These are phyloP conservation scores for Colletotrichum viniferum DNA, from an alignment of 2,329 filamentous ascomycete genomes.

Conservation along the genomic window DNA sequence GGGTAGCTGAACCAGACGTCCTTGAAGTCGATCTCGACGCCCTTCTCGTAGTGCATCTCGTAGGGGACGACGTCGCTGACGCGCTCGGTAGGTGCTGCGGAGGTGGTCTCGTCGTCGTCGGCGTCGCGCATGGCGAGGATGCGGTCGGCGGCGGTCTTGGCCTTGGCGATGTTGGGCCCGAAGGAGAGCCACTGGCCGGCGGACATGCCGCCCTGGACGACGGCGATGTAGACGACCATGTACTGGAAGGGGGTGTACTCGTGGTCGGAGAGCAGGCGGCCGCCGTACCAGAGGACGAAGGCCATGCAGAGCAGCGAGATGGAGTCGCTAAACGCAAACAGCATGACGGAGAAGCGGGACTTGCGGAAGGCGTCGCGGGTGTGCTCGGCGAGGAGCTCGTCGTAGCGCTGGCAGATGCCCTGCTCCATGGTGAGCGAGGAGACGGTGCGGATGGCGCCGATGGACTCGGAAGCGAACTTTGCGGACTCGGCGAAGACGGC, in stretches of 20 bases:
- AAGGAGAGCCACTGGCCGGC: slow-evolving; percentile 23
- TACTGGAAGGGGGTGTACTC: slow-evolving; percentile 25
- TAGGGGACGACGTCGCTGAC: slow-evolving; percentile 6
- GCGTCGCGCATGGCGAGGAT: slow-evolving; percentile 16
- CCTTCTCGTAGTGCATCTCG: slow-evolving; percentile 24
- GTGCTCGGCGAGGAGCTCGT: neutral
- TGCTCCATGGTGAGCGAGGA: slow-evolving; percentile 20
- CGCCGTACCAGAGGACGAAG: slow-evolving; percentile 22
- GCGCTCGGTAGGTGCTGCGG: neutral
- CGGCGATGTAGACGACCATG: slow-evolving; percentile 24
- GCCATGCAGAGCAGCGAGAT: slow-evolving; percentile 20
- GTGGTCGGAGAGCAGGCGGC: slow-evolving; percentile 12
- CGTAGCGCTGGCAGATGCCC: slow-evolving; percentile 14
- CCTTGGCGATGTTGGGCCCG: slow-evolving; percentile 22
- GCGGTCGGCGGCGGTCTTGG: slow-evolving; percentile 21
- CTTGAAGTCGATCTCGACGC: slow-evolving; percentile 23
- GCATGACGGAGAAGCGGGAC: slow-evolving; percentile 12
- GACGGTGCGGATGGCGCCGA: slow-evolving; percentile 21
- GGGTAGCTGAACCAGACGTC: slow-evolving; percentile 23
- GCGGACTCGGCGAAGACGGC: slow-evolving; percentile 18
- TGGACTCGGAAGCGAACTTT: slow-evolving; percentile 21
- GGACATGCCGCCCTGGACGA: slow-evolving; percentile 22
- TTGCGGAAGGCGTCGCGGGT: slow-evolving; percentile 15
- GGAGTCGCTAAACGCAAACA: slow-evolving; percentile 17
- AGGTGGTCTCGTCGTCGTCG: slow-evolving; percentile 47